Conservation (phyloP, 345 rosid species). For the Eucalyptus pauciflora region DNA sequence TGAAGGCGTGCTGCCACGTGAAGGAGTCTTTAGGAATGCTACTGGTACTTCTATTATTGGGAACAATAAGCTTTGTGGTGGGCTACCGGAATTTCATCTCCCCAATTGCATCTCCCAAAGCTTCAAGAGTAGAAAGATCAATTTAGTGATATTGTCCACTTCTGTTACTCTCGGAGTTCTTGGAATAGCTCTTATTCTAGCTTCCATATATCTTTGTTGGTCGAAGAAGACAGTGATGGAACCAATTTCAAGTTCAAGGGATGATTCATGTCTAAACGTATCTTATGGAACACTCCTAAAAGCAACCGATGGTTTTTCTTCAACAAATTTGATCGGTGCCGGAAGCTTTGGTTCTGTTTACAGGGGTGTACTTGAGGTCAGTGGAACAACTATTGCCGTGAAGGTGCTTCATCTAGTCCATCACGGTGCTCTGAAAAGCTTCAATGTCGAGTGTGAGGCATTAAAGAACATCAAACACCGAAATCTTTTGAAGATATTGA, state of each 20-base stretch:
- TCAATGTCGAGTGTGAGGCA: neutral
- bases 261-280: neutral
- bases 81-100: neutral
- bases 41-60: neutral
- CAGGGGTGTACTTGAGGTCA: neutral
- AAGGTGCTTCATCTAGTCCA: neutral
- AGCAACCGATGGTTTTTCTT: neutral
- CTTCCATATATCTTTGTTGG: neutral
- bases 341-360: neutral
- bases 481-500: neutral
- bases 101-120: neutral
- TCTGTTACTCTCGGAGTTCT: neutral
- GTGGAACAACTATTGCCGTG: fast-evolving
- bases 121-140: neutral
- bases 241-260: neutral
- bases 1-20: neutral
- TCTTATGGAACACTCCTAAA: neutral
- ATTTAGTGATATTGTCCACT: neutral
- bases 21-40: neutral
- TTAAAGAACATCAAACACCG: neutral
- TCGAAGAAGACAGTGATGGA: neutral
- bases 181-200: neutral
- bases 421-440: neutral
- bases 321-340: neutral
- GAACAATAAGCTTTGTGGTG: neutral